A percentile compares a stretch with the other conserved stretches of the same genome.
Conservation (phyloP, 441 rosid genomes). For the Raphanus hybrid region DNA sequence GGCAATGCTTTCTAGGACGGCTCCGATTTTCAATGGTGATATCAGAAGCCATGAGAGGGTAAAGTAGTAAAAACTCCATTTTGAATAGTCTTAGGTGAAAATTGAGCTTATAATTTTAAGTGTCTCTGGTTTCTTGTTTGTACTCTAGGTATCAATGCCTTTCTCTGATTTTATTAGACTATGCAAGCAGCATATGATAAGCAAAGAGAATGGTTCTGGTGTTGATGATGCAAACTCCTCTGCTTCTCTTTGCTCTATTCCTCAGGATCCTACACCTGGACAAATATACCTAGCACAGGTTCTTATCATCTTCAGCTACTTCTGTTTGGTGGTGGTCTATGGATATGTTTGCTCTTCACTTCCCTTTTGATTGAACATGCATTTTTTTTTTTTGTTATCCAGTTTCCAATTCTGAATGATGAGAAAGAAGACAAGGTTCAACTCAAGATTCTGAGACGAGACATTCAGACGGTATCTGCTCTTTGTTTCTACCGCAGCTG, state of each 20-base stretch:
- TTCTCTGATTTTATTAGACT: slow-evolving; percentile 68
- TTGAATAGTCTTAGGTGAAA: too few relatives aligned
- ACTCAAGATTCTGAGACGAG: slow-evolving; percentile 68
- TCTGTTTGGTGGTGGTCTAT: not conserved
- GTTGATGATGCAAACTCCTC: slow-evolving; percentile 37
- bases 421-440: slow-evolving; percentile 76
- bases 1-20: slow-evolving; percentile 77
- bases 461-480: slow-evolving; percentile 54
- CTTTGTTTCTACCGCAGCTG: slow-evolving; percentile 19
- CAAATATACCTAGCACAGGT: slow-evolving; percentile 88
- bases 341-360: slow-evolving; percentile 3
- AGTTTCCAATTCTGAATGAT: slow-evolving; percentile 75
- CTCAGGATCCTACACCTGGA: slow-evolving; percentile 50
- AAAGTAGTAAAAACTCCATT: slow-evolving; percentile 45
- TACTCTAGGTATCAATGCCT: slow-evolving; percentile 68
- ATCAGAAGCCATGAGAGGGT: slow-evolving; percentile 93
- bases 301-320: too few relatives aligned
- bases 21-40: slow-evolving; percentile 84
- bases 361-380: not conserved
- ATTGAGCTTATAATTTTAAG: not conserved
- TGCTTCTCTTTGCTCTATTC: slow-evolving; percentile 35
- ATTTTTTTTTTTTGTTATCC: not conserved
- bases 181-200: slow-evolving; percentile 62
- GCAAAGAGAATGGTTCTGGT: slow-evolving; percentile 30
- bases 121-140: not conserved